These are phyloP conservation scores for Cyanodermella asteris DNA, from an alignment of 2,329 filamentous ascomycete species.

Conservation along the genomic window DNA sequence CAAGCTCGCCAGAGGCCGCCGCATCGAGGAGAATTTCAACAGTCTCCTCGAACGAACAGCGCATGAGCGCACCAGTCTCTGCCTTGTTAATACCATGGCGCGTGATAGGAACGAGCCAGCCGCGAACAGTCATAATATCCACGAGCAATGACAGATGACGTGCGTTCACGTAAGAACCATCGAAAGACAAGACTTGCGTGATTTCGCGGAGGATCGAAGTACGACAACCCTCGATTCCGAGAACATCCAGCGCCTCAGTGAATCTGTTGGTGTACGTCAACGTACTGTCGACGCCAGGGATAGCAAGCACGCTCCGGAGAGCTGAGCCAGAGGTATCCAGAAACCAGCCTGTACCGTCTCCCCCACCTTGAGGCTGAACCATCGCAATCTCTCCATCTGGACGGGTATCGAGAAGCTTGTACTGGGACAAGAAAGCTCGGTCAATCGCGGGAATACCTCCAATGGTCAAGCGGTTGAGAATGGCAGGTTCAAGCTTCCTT, in stretches of 20 bases:
- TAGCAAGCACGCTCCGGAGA: slow-evolving; percentile 59
- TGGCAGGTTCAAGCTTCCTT: slow-evolving; percentile 75
- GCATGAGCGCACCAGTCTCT: slow-evolving; percentile 94
- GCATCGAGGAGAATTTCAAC: slow-evolving; percentile 96
- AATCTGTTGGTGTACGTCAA: slow-evolving; percentile 91
- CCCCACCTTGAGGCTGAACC: too few relatives aligned
- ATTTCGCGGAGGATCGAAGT: slow-evolving; percentile 71
- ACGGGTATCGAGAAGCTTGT: slow-evolving; percentile 43
- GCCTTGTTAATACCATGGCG: slow-evolving; percentile 96
- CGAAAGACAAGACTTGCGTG: slow-evolving; percentile 84
- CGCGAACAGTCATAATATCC: slow-evolving; percentile 94
- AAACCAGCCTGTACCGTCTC: slow-evolving; percentile 80
- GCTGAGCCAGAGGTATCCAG: slow-evolving; percentile 85
- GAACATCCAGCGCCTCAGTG: slow-evolving; percentile 80
- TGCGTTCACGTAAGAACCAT: slow-evolving; percentile 98
- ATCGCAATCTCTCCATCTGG: slow-evolving; percentile 52
- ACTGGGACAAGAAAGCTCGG: slow-evolving; percentile 78
- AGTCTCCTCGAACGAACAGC: slow-evolving; percentile 98
- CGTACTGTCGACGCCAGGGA: slow-evolving; percentile 68
- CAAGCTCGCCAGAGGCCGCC: slow-evolving; percentile 79
- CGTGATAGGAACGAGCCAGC: slow-evolving; percentile 85
- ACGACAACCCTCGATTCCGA: slow-evolving; percentile 88
- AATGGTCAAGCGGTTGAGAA: slow-evolving; percentile 75
- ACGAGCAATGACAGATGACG: slow-evolving; percentile 86
- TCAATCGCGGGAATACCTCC: slow-evolving; percentile 79